A percentile compares a stretch with the other conserved stretches of the same genome.
phyloP scores from a whole-genome alignment of 2,329 filamentous ascomycete genomes.

The Orbilia javanica region DNA sequence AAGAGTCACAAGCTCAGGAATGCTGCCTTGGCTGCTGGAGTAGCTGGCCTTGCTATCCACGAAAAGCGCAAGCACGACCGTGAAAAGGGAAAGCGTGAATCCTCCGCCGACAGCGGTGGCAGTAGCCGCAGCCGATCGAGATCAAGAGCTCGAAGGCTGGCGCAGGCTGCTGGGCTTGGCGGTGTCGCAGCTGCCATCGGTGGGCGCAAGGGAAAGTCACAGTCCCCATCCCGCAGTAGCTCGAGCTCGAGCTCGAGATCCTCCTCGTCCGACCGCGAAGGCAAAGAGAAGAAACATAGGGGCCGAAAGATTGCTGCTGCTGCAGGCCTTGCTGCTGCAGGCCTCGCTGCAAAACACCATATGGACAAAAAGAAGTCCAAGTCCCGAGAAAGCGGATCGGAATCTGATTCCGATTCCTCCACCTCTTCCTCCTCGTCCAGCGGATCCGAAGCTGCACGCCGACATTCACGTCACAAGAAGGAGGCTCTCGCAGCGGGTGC shows the following conservation, averaged over 20 bases:
- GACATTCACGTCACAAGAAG: slow-evolving; percentile 54
- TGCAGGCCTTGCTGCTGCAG: slow-evolving; percentile 42
- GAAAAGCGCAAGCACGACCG: slow-evolving; percentile 54
- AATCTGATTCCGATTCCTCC: slow-evolving; percentile 24
- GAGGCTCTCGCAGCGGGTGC: slow-evolving; percentile 52
- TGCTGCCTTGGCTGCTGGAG: slow-evolving; percentile 51
- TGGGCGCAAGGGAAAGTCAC: slow-evolving; percentile 26
- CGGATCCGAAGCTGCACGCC: slow-evolving; percentile 37
- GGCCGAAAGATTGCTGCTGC: slow-evolving; percentile 50
- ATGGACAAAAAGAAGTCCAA: slow-evolving; percentile 50
- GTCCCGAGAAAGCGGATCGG: slow-evolving; percentile 33
- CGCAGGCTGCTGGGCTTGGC: slow-evolving; percentile 54
- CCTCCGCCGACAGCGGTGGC: slow-evolving; percentile 26
- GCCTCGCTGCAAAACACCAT: slow-evolving; percentile 55
- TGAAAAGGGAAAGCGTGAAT: slow-evolving; percentile 36
- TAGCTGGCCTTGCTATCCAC: slow-evolving; percentile 46
- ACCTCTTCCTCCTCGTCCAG: slow-evolving; percentile 25
- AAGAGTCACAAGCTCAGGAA: slow-evolving; percentile 57
- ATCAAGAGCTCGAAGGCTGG: slow-evolving; percentile 46
- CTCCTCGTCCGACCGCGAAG: slow-evolving; percentile 52
- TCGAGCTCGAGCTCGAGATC: slow-evolving; percentile 49
- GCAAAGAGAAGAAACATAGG: slow-evolving; percentile 44
- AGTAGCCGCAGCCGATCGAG: slow-evolving; percentile 37
- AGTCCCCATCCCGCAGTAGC: slow-evolving; percentile 43
- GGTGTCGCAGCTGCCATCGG: slow-evolving; percentile 45